phyloP scores from a whole-genome alignment of 164 flowering plant genomes.

The Liriodendron chinense region DNA sequence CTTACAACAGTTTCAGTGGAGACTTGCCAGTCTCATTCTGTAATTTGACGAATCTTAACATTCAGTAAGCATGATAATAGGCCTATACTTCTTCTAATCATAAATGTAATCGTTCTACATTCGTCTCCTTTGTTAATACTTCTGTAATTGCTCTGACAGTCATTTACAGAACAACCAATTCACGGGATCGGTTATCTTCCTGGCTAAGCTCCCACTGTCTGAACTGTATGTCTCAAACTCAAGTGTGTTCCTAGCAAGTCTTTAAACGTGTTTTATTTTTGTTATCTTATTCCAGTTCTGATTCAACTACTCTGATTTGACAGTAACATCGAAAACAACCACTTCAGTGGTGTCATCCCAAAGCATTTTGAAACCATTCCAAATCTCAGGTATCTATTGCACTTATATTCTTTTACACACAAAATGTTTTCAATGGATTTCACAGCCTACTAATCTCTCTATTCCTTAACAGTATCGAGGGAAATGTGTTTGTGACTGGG shows the following conservation, averaged over 20 bases:
- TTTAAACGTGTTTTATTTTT: neutral
- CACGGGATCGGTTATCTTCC: slow-evolving; percentile 70
- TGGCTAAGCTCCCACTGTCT: slow-evolving; percentile 58
- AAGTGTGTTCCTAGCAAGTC: neutral
- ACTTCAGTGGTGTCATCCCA: neutral
- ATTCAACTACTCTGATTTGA: slow-evolving; percentile 13
- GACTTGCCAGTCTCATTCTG: slow-evolving; percentile 77
- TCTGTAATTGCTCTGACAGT: slow-evolving; percentile 34
- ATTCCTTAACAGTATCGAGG: slow-evolving; percentile 56
- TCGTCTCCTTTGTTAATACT: neutral
- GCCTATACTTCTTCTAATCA: neutral
- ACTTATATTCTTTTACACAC: neutral
- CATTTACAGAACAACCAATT: slow-evolving; percentile 65
- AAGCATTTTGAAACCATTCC: neutral
- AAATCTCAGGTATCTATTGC: neutral
- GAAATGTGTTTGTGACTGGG: slow-evolving; percentile 49
- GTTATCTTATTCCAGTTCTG: slow-evolving; percentile 3
- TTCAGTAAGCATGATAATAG: slow-evolving; percentile 37
- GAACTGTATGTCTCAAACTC: slow-evolving; percentile 50
- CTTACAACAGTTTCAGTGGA: slow-evolving; percentile 62
- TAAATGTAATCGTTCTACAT: no score
- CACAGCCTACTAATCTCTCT: neutral
- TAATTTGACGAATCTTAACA: slow-evolving; percentile 50
- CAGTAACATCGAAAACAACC: slow-evolving; percentile 60
- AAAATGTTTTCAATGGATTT: neutral